Conservation (phyloP, 176 grass and related monocot genomes). For the Bothriochloa decipiens region DNA sequence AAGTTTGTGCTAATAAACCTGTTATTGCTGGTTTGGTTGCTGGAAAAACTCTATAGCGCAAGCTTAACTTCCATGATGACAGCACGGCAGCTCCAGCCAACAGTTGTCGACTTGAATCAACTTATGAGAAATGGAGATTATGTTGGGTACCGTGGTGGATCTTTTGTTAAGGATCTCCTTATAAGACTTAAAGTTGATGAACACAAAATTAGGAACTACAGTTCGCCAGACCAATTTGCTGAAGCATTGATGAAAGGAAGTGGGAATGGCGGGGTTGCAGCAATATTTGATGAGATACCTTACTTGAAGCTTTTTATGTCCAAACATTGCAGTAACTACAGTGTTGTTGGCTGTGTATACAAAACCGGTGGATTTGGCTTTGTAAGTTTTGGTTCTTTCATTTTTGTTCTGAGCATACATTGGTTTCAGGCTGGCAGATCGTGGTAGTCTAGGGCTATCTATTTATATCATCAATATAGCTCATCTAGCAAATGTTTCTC, state of each 20-base stretch:
- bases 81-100: not conserved
- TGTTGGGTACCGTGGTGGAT: not conserved
- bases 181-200: not conserved
- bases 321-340: not conserved
- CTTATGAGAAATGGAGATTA: not conserved
- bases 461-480: not conserved
- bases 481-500: not conserved
- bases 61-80: not conserved
- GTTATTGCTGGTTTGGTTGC: not conserved
- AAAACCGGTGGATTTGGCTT: not conserved
- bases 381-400: not conserved
- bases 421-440: not conserved
- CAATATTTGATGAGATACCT: not conserved
- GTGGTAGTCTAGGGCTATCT: not conserved
- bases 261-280: not conserved
- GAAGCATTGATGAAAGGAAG: not conserved
- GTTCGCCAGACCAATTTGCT: not conserved
- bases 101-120: not conserved
- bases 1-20: not conserved
- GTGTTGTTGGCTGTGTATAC: not conserved
- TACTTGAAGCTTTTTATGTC: not conserved
- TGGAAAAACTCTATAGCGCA: not conserved
- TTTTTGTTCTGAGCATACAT: not conserved
- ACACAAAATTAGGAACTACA: not conserved
- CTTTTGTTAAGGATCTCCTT: constrained; percentile 1